Evolutionary conservation across 2,329 filamentous ascomycete genomes (phyloP).

Genomic region (Fusarium sambucinum): DNA sequence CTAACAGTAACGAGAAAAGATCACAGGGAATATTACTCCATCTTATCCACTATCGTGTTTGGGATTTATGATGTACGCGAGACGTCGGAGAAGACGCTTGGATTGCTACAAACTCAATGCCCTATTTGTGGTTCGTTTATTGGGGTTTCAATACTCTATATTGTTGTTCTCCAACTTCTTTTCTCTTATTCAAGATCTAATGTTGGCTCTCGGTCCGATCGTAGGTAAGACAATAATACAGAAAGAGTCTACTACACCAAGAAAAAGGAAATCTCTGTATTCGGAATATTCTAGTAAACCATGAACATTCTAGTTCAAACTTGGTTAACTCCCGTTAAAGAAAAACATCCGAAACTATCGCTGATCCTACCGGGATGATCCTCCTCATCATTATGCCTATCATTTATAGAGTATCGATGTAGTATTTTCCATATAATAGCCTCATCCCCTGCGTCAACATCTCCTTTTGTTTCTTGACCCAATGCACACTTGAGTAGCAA

Average conservation of each 20-base stretch:
- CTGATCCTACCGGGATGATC: neutral
- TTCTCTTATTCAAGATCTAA: neutral
- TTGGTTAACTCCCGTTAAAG: neutral
- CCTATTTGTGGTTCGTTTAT: neutral
- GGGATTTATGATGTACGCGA: constrained; percentile 2
- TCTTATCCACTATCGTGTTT: constrained; percentile 1
- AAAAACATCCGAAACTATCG: neutral
- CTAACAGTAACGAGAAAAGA: neutral
- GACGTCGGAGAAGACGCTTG: neutral
- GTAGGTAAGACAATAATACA: neutral
- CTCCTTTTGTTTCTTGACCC: neutral
- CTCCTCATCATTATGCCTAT: neutral
- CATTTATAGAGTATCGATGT: neutral
- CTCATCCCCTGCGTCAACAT: neutral
- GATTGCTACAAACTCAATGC: neutral
- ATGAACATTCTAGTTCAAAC: neutral
- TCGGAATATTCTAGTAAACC: neutral
- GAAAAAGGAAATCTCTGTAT: neutral
- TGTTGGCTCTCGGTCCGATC: neutral
- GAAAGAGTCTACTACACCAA: neutral
- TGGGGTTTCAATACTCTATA: neutral
- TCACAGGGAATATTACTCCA: neutral
- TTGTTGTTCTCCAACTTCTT: neutral
- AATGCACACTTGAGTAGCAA: neutral
- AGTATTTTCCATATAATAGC: neutral